phyloP scores from a whole-genome alignment of 1,139 yeast genomes.

The Sugiyamaella sp. region DNA sequence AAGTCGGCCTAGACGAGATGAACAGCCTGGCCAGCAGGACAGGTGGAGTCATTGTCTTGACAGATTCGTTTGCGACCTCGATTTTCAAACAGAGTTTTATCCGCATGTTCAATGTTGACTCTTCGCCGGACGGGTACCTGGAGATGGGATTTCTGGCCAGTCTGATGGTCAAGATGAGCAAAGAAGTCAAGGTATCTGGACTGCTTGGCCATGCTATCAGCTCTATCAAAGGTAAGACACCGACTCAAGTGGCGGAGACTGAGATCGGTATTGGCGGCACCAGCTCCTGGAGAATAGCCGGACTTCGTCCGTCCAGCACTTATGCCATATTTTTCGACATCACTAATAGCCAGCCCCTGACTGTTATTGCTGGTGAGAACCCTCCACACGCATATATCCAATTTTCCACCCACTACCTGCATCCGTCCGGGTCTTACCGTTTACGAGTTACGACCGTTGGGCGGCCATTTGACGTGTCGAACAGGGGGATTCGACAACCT shows the following conservation, averaged over 20 bases:
- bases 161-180: conserved; percentile 80
- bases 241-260: conserved; percentile 78
- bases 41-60: conserved; percentile 83
- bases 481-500: conserved; percentile 48
- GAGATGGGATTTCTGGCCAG: conserved; percentile 69
- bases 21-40: conserved; percentile 77
- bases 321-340: conserved; percentile 90
- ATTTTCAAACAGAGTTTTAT: conserved; percentile 90
- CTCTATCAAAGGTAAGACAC: conserved; percentile 30
- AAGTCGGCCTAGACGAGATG: conserved; percentile 95
- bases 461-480: conserved; percentile 23
- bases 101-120: conserved; percentile 76
- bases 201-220: conserved; percentile 78
- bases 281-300: conserved; percentile 81
- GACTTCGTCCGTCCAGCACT: conserved; percentile 82
- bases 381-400: conserved; percentile 53
- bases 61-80: conserved; percentile 93
- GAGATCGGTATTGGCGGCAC: conserved; percentile 95
- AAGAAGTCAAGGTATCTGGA: conserved; percentile 85
- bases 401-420: conserved; percentile 68
- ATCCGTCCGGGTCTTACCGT: conserved; percentile 54
- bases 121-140: conserved; percentile 63
- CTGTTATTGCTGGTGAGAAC: conserved; percentile 47
- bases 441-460: conserved; percentile 58
- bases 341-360: conserved; percentile 39